phyloP scores from a whole-genome alignment of 2,329 filamentous ascomycete genomes.

The Colletotrichum sp. region DNA sequence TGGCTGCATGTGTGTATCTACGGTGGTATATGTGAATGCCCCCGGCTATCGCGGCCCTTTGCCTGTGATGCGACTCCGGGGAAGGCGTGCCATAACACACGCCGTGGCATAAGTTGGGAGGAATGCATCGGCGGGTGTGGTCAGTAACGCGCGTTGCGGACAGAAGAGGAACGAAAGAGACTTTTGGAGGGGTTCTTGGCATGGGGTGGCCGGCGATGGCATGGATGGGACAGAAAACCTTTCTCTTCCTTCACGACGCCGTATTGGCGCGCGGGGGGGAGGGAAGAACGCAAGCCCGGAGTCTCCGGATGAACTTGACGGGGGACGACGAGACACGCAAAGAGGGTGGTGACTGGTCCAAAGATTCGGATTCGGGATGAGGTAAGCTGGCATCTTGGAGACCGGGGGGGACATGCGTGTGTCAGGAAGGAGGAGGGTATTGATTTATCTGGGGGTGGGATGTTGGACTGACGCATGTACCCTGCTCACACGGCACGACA shows the following conservation, averaged over 20 bases:
- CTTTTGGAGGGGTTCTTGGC: not conserved
- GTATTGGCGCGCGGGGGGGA: not conserved
- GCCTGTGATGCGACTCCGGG: not conserved
- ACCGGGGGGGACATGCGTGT: not conserved
- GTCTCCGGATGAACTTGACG: slow-evolving; percentile 5
- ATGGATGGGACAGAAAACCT: not conserved
- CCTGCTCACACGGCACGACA: not conserved
- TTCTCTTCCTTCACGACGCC: not conserved
- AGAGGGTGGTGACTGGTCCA: not conserved
- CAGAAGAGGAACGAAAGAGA: not conserved
- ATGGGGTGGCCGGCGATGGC: not conserved
- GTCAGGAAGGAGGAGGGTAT: not conserved
- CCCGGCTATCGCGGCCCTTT: not conserved
- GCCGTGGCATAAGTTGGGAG: not conserved
- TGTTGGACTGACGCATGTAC: not conserved
- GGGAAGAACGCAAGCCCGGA: not conserved
- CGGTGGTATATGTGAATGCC: not conserved
- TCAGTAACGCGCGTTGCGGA: not conserved
- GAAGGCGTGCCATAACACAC: not conserved
- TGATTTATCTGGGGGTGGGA: not conserved
- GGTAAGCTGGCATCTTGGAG: not conserved
- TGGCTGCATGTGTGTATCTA: not conserved
- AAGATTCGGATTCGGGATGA: not conserved
- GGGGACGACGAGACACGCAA: not conserved
- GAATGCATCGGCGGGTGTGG: not conserved